A percentile compares a stretch with the other conserved stretches of the same genome.
These are phyloP conservation scores for Exophiala bonariae DNA, from an alignment of 2,329 filamentous ascomycete genomes.

Conservation along the genomic window DNA sequence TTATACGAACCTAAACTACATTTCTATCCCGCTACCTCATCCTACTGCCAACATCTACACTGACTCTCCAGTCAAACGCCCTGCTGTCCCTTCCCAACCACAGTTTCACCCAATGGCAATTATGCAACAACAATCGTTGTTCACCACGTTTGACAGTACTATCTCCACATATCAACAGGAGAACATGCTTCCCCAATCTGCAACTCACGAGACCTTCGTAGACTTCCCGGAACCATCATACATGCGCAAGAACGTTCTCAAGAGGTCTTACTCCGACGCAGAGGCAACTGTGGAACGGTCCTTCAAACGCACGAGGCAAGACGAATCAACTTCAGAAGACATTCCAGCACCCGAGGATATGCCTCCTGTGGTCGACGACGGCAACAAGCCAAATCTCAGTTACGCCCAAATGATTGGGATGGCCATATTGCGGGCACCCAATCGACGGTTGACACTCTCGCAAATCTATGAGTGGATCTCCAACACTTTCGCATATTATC, in stretches of 20 bases:
- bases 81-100: slow-evolving; percentile 34
- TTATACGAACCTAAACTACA: slow-evolving; percentile 60
- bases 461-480: slow-evolving; percentile 99
- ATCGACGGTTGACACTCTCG: slow-evolving; percentile 79
- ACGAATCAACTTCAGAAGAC: slow-evolving; percentile 44
- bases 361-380: slow-evolving; percentile 78
- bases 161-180: slow-evolving; percentile 46
- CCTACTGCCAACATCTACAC: slow-evolving; percentile 43
- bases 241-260: slow-evolving; percentile 45
- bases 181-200: slow-evolving; percentile 44
- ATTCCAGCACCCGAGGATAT: slow-evolving; percentile 77
- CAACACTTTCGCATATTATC: slow-evolving; percentile 89
- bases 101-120: slow-evolving; percentile 37
- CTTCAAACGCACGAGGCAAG: slow-evolving; percentile 68
- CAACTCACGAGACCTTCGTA: slow-evolving; percentile 46
- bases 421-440: slow-evolving; percentile 86
- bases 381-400: slow-evolving; percentile 84
- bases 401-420: slow-evolving; percentile 95
- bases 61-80: slow-evolving; percentile 50
- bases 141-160: slow-evolving; percentile 50
- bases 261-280: slow-evolving; percentile 69
- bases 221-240: slow-evolving; percentile 49
- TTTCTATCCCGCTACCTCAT: slow-evolving; percentile 58
- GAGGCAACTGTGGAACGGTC: slow-evolving; percentile 70
- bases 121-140: slow-evolving; percentile 43